These are phyloP conservation scores for Peronospora destructor DNA, from an alignment of 352 stramenopile species.

Conservation along the genomic window DNA sequence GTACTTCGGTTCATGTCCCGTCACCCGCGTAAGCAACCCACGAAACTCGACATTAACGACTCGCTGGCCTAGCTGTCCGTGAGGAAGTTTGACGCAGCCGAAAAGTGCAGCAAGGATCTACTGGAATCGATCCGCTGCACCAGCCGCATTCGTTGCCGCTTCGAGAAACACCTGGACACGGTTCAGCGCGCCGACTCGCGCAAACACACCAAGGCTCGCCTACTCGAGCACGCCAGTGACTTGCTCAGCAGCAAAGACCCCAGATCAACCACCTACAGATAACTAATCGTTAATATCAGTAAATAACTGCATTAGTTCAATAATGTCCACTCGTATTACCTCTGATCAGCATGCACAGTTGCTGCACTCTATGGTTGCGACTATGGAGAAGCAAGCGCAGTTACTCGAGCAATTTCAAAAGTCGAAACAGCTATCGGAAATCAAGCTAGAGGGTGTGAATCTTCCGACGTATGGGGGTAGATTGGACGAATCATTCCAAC, in stretches of 20 bases:
- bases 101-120: not conserved
- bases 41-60: not conserved
- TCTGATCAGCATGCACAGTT: constrained; percentile 3
- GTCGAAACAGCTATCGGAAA: constrained; percentile 1
- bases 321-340: not conserved
- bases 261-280: not conserved
- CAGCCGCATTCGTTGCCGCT: not conserved
- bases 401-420: not conserved
- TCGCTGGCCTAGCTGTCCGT: not conserved
- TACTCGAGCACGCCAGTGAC: not conserved
- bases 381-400: not conserved
- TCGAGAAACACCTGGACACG: not conserved
- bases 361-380: constrained; percentile 1
- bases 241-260: not conserved
- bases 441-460: not conserved
- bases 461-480: constrained; percentile 1
- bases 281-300: constrained; percentile 4
- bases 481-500: constrained; percentile 1
- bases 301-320: not conserved
- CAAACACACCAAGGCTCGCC: not conserved
- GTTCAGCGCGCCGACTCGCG: constrained; percentile 1
- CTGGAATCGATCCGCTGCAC: not conserved
- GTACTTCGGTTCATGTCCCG: constrained; percentile 4
- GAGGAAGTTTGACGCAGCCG: not conserved
- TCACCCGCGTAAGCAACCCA: not conserved